Evolutionary conservation across 2,329 filamentous ascomycete genomes (phyloP).

Genomic region (Clarireedia monteithiana): DNA sequence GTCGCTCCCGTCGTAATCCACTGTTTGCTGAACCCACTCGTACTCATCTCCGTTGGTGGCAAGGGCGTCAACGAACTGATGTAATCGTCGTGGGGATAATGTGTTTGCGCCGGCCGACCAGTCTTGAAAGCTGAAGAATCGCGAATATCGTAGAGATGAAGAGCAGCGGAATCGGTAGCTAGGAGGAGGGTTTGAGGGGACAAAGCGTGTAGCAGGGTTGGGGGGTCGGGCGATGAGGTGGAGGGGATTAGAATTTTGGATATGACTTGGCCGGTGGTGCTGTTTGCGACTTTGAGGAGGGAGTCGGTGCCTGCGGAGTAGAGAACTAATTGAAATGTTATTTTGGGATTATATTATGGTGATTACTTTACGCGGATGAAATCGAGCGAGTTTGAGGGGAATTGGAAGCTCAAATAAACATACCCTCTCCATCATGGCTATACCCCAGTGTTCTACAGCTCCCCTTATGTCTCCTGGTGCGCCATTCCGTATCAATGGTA

Average conservation of each 20-base stretch:
- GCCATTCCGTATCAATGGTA: conserved; percentile 77
- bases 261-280: conserved; percentile 57
- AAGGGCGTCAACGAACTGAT: conserved; percentile 81
- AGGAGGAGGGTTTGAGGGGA: conserved; percentile 84
- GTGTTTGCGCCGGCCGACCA: conserved; percentile 66
- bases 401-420: not conserved
- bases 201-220: conserved; percentile 72
- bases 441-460: conserved; percentile 81
- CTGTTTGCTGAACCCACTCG: conserved; percentile 85
- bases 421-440: conserved; percentile 64
- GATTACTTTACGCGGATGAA: not conserved
- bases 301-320: conserved; percentile 58
- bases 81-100: conserved; percentile 87
- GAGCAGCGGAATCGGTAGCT: conserved; percentile 79
- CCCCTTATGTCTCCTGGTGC: conserved; percentile 83
- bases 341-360: not conserved
- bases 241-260: conserved; percentile 74
- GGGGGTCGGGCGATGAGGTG: conserved; percentile 49
- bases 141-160: conserved; percentile 83
- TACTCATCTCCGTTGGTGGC: conserved; percentile 71
- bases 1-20: conserved; percentile 92
- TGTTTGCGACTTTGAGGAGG: conserved; percentile 50
- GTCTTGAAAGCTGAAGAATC: conserved; percentile 45
- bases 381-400: not conserved
- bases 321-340: conserved; percentile 31